Percentiles rank a stretch among this genome's conserved stretches.
Conservation (phyloP, 1,139 yeast genomes). For the Yamadazyma friedrichii region DNA sequence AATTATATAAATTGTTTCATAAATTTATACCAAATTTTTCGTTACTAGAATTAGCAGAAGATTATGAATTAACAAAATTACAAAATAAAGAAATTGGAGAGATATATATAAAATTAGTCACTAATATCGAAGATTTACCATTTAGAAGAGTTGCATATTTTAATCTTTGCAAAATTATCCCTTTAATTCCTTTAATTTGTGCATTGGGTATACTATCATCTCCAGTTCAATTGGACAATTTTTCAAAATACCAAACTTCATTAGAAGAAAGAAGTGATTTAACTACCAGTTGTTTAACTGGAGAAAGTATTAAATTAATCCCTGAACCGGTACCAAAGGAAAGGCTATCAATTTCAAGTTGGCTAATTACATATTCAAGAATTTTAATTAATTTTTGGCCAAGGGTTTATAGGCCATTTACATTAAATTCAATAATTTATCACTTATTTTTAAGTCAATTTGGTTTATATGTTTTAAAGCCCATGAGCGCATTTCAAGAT, state of each 20-base stretch:
- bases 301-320: constrained; percentile 10
- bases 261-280: constrained; percentile 26
- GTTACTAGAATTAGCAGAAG: constrained; percentile 23
- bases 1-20: constrained; percentile 25
- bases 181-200: constrained; percentile 30
- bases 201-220: constrained; percentile 35
- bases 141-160: constrained; percentile 22
- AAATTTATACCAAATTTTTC: constrained; percentile 20
- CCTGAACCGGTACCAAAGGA: constrained; percentile 17
- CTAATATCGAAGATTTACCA: constrained; percentile 17
- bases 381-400: constrained; percentile 27
- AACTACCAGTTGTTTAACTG: constrained; percentile 13
- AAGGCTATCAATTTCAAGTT: constrained; percentile 24
- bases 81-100: constrained; percentile 8
- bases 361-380: constrained; percentile 24
- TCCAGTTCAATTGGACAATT: constrained; percentile 34
- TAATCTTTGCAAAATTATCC: constrained; percentile 25
- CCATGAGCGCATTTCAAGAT: constrained; percentile 35
- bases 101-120: constrained; percentile 10
- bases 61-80: constrained; percentile 12
- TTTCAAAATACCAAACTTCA: constrained; percentile 27
- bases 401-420: constrained; percentile 18
- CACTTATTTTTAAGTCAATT: constrained; percentile 31
- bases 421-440: constrained; percentile 21
- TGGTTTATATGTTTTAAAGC: constrained; percentile 35